A percentile compares a stretch with the other conserved stretches of the same genome.
phyloP scores from a whole-genome alignment of 2,329 filamentous ascomycete species.

The Eutypella sp. region DNA sequence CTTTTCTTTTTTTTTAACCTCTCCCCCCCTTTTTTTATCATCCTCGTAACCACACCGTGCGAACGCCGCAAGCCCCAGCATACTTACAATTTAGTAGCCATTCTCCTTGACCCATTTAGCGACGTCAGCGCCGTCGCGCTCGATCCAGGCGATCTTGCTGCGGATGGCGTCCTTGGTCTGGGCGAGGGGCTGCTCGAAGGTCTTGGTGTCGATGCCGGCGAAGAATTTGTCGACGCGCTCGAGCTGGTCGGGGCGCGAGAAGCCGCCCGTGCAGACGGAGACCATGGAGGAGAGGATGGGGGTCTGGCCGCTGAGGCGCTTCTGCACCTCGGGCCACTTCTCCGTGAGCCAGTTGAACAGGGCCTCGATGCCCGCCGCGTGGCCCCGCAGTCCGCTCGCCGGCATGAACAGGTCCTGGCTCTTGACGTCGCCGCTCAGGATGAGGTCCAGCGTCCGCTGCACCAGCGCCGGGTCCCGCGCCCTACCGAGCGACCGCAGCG shows the following conservation, averaged over 20 bases:
- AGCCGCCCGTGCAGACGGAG: slow-evolving; percentile 73
- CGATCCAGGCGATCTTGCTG: slow-evolving; percentile 78
- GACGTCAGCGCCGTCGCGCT: slow-evolving; percentile 75
- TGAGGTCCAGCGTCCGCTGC: slow-evolving; percentile 69
- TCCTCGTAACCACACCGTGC: too few relatives aligned
- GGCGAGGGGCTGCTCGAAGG: slow-evolving; percentile 83
- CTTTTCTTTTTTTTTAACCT: too few relatives aligned
- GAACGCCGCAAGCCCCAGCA: too few relatives aligned
- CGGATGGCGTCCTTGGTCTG: slow-evolving; percentile 81
- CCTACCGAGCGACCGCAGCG: slow-evolving; percentile 76
- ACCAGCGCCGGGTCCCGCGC: slow-evolving; percentile 75
- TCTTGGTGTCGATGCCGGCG: slow-evolving; percentile 69
- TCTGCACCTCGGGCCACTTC: slow-evolving; percentile 81
- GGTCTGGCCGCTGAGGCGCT: slow-evolving; percentile 78
- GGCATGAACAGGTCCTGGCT: slow-evolving; percentile 94
- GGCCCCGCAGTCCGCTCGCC: slow-evolving; percentile 69
- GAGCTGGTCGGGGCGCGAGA: slow-evolving; percentile 72
- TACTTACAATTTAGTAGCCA: slow-evolving; percentile 40
- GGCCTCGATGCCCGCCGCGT: slow-evolving; percentile 71
- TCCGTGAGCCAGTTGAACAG: slow-evolving; percentile 79
- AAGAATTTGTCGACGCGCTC: slow-evolving; percentile 79
- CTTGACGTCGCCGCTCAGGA: slow-evolving; percentile 78
- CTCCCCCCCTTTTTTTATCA: too few relatives aligned
- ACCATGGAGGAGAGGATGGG: slow-evolving; percentile 84
- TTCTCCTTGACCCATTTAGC: slow-evolving; percentile 56